Base-by-base conservation (phyloP, 2,329 filamentous ascomycete genomes). In the Cytospora mali region DNA sequence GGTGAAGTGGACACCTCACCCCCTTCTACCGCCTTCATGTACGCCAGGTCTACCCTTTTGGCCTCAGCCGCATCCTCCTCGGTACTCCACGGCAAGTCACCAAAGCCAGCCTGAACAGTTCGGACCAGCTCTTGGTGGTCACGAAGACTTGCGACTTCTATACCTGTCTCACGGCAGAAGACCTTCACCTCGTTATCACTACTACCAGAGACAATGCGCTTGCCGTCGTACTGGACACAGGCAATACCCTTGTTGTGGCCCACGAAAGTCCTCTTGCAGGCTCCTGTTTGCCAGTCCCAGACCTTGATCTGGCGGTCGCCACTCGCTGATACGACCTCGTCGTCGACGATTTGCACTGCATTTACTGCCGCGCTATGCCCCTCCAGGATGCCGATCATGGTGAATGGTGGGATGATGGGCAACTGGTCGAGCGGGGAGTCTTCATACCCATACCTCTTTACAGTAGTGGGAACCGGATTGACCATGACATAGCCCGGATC, bases 101-200 rank as follows among this genome's bases (percentile, higher is more conserved):
- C 94, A 69, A 97, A 98, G 9, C 93, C 93, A 25, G 95, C 94
- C 76, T 99, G 95, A 1, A 99, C 90, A 0, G 95, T 98, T 46
- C 95, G 88, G 27, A 99, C 95, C 21, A 99, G 84, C 68, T 91
- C 91, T 4, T 81, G 83, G 72, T 99, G 95, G 13, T 91, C 91
- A 56, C 88, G 84, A 10, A 99, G 81, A 71, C 91, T 94, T 18
- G 93, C 94, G 6, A 98, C 92, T 75, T 98, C 93, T 13, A 95
- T 88, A 4, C 91, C 90, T 0, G 92, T 93, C 52, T 86, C 84
- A 51, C 90, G 88, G 73, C 98, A 95, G 73, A 96, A 99, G 23
- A 99, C 95, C 68, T 95, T 93, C 33, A 99, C 92, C 48, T 95
- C 93, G 72, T 96, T 93, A 74, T 99, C 95, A 69, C 93, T 97